Base-by-base conservation (phyloP, 2,329 filamentous ascomycete species). In the Colletotrichum sansevieriae region DNA sequence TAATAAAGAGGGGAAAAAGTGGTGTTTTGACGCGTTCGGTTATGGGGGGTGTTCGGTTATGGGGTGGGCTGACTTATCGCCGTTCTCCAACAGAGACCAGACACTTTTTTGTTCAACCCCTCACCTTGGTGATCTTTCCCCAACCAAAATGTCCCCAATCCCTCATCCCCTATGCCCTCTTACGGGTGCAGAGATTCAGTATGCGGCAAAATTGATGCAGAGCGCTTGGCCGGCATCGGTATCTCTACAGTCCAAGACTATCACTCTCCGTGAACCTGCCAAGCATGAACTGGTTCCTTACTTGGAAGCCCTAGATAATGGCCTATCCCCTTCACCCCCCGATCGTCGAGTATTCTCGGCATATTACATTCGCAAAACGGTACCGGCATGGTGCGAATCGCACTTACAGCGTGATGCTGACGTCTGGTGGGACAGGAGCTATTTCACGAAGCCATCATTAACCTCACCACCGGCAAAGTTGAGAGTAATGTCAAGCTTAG, bases 301-400 rank as follows among this genome's bases (percentile, higher is more conserved):
- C 73, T 76, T 88, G 41, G 80, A 81, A 18, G 84, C 84, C 11
- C 83, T 86, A 73, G 80, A 83, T 63, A 77, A 75, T 12, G 82
- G 82, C 2, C 72, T 76, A 61, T 56, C 47, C 15, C 56, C 55
- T 2, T 62, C 77, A 12, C 75, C 80, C 3, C 80, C 22, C 22
- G 22, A 22, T 22, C 80, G 88, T 22, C 84, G 81, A 70, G 84
- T 82, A 1, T 88, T 87, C 68, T 77, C 89, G 8, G 83, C 86
- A 15, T 90, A 89, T 75, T 89, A 89, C 70, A 81, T 90, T 49
- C 80, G 82, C 68, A 86, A 87, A 71, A 91, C 89, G 7, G 88
- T 89, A 76, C 25, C 75, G 85, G 73, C 7, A 59, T 13, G 6
- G 22, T 18, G 5, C 10, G 15, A 12, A 15, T 54, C 37, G 2